Evolutionary conservation across 768 basidiomycete genomes (phyloP), one percentile per base, ranked within the genome.

Genomic region (Suillus placidus): DNA sequence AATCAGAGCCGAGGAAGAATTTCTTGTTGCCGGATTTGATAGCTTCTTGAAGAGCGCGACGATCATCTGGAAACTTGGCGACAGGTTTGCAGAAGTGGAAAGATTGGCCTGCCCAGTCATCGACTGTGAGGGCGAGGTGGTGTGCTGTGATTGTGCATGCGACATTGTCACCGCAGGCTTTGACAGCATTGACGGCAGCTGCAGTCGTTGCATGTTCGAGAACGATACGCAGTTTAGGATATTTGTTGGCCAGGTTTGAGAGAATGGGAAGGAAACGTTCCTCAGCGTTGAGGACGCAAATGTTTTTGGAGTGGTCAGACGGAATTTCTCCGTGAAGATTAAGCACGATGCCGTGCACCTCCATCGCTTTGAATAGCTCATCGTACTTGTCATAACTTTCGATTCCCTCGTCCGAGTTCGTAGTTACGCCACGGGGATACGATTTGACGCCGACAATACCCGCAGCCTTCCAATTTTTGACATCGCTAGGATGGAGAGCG

Each of bases 51-150:
- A 99, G 79, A 16, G 97, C 95, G 71, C 87, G 77, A 18, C 97
- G 85, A 75, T 99, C 97, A 69, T 92, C 90, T 2, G 97, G 97
- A 75, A 88, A 95, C 79, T 99, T 99, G 14, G 97, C 95, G 26
- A 99, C 92, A 0, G 97, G 97, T 77, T 99, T 99, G 83, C 97
- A 99, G 79, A 92, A 99, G 73, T 97, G 87, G 86, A 92, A 95
- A 3, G 93, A 87, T 76, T 99, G 95, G 2, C 95, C 94, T 2
- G 95, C 95, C 89, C 96, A 98, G 71, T 95, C 93, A 77, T 99
- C 97, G 4, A 98, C 94, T 7, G 93, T 97, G 58, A 99, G 84
- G 35, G 86, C 88, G 54, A 99, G 87, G 76, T 99, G 97, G 78
- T 99, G 97, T 1, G 96, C 92, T 2, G 97, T 99, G 78, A 99